These are phyloP conservation scores for Lactarius vividus DNA, from an alignment of 768 basidiomycete genomes.

Conservation along the genomic window DNA sequence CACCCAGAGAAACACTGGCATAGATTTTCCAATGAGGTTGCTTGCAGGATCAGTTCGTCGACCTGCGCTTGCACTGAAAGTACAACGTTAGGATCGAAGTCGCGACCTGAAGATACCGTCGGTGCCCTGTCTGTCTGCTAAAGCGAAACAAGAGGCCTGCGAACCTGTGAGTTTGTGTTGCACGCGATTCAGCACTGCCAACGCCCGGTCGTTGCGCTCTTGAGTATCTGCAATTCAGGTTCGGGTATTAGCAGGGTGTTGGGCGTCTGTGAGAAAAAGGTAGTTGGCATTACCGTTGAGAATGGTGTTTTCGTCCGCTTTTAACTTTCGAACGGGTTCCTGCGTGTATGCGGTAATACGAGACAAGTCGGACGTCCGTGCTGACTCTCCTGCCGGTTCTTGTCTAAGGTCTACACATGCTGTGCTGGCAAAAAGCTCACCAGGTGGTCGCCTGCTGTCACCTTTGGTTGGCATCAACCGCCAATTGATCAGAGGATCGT, in stretches of 20 bases:
- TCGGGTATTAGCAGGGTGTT: background rate
- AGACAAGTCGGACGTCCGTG: conserved; percentile 58
- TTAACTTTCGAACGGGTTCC: conserved; percentile 75
- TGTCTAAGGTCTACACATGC: conserved; percentile 6
- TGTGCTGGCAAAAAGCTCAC: conserved; percentile 37
- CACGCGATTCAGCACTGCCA: conserved; percentile 92
- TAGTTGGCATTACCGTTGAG: conserved; percentile 64
- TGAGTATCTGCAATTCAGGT: conserved; percentile 50
- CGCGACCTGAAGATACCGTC: conserved; percentile 56
- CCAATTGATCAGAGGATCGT: conserved; percentile 98
- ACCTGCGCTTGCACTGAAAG: conserved; percentile 83
- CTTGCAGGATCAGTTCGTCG: conserved; percentile 88
- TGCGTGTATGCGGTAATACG: conserved; percentile 72
- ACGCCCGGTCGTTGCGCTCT: conserved; percentile 88
- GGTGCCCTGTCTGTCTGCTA: background rate
- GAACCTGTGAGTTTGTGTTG: conserved; percentile 90
- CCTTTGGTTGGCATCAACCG: conserved; percentile 84
- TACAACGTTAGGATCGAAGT: conserved; percentile 83
- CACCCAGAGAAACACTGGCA: conserved; percentile 97
- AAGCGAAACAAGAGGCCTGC: conserved; percentile 26
- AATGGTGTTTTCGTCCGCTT: conserved; percentile 92
- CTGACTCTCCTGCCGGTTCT: conserved; percentile 47
- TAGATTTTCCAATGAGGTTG: conserved; percentile 90
- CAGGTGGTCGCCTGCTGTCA: conserved; percentile 67
- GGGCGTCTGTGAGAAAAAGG: background rate